Conservation (phyloP, 1,284 basidiomycete genomes). For the Erythrobasidium hasegawianum region DNA sequence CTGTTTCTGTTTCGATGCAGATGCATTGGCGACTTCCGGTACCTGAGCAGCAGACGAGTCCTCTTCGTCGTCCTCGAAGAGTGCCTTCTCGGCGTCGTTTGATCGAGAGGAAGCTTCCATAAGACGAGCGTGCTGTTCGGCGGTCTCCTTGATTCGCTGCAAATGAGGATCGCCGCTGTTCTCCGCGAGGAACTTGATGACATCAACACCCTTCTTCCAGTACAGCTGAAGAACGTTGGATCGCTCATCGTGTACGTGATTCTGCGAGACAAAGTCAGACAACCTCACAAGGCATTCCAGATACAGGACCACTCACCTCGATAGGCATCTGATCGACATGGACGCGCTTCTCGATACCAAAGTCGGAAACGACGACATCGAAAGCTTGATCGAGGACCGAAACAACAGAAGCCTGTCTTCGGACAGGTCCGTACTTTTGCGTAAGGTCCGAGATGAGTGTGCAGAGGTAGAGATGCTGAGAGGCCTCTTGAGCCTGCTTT, state of each 20-base stretch:
- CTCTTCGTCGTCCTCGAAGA: slow-evolving; percentile 78
- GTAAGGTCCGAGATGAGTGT: slow-evolving; percentile 89
- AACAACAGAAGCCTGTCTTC: slow-evolving; percentile 87
- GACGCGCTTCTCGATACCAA: slow-evolving; percentile 87
- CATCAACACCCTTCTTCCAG: slow-evolving; percentile 59
- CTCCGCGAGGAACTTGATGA: slow-evolving; percentile 89
- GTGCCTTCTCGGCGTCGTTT: slow-evolving; percentile 77
- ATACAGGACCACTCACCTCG: slow-evolving; percentile 58
- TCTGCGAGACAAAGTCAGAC: slow-evolving; percentile 55
- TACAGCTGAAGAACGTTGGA: slow-evolving; percentile 82
- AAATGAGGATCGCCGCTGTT: slow-evolving; percentile 64
- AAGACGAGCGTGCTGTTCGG: slow-evolving; percentile 85
- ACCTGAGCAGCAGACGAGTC: slow-evolving; percentile 50
- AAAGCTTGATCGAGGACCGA: slow-evolving; percentile 92
- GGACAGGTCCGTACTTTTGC: slow-evolving; percentile 86
- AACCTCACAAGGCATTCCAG: background rate
- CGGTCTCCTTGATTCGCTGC: slow-evolving; percentile 48
- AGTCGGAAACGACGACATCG: slow-evolving; percentile 64
- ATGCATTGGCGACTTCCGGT: background rate
- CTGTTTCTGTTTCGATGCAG: slow-evolving; percentile 12
- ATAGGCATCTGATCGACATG: slow-evolving; percentile 99
- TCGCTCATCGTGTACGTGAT: slow-evolving; percentile 91
- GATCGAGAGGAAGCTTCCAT: slow-evolving; percentile 81
- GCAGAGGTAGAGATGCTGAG: slow-evolving; percentile 89
- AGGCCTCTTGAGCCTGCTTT: slow-evolving; percentile 89